Percentiles rank a stretch among this genome's conserved stretches.
These are phyloP conservation scores for Cryptosporidium felis DNA, from an alignment of 169 alveolate species.

Conservation along the genomic window DNA sequence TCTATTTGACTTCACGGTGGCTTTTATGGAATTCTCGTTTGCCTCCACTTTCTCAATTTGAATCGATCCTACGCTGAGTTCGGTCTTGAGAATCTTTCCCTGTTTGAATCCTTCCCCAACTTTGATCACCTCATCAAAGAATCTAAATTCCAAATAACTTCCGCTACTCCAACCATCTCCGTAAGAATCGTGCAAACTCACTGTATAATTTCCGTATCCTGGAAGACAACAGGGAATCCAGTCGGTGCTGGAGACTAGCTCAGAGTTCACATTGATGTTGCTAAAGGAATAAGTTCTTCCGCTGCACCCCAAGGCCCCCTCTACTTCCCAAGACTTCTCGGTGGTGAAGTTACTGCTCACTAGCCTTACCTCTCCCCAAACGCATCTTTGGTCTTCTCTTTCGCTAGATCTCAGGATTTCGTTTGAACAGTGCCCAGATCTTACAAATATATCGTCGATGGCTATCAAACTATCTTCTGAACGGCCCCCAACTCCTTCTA, in stretches of 20 bases:
- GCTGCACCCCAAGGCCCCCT: slow-evolving; percentile 78
- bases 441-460: slow-evolving; percentile 73
- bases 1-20: slow-evolving; percentile 64
- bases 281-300: slow-evolving; percentile 76
- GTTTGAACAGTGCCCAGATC: slow-evolving; percentile 72
- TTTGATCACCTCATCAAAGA: slow-evolving; percentile 72
- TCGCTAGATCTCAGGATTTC: slow-evolving; percentile 41
- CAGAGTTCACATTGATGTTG: slow-evolving; percentile 46
- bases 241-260: slow-evolving; percentile 17
- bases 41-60: slow-evolving; percentile 70
- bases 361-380: slow-evolving; percentile 80
- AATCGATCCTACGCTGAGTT: slow-evolving; percentile 61
- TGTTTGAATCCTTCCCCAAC: slow-evolving; percentile 74
- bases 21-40: slow-evolving; percentile 53
- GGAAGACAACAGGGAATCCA: slow-evolving; percentile 81
- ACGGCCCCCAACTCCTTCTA: slow-evolving; percentile 77
- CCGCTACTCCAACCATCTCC: slow-evolving; percentile 79
- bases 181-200: slow-evolving; percentile 74
- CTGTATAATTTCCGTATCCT: slow-evolving; percentile 76
- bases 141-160: slow-evolving; percentile 75
- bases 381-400: slow-evolving; percentile 63
- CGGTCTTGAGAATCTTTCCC: slow-evolving; percentile 47
- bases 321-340: slow-evolving; percentile 78
- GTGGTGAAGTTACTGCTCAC: slow-evolving; percentile 72
- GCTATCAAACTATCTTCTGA: slow-evolving; percentile 77